A percentile compares a stretch with the other conserved stretches of the same genome.
Conservation (phyloP, 306 rosid genomes). For the Malus fusca region DNA sequence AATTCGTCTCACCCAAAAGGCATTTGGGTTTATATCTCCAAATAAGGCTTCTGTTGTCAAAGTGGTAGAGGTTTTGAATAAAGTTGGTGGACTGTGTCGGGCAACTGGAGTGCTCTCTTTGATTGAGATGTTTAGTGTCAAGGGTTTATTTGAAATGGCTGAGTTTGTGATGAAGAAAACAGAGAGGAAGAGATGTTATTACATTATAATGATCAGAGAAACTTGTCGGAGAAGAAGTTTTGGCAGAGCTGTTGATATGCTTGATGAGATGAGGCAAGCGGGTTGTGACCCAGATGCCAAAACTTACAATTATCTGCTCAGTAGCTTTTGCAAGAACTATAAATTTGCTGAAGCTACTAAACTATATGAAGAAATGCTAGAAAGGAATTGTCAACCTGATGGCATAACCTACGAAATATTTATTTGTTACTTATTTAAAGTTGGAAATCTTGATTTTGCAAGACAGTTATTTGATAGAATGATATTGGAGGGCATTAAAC, state of each 20-base stretch:
- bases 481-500: slow-evolving; percentile 46
- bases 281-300: slow-evolving; percentile 31
- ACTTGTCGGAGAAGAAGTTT: slow-evolving; percentile 43
- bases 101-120: slow-evolving; percentile 47
- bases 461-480: slow-evolving; percentile 44
- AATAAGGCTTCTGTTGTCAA: slow-evolving; percentile 30
- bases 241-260: slow-evolving; percentile 35
- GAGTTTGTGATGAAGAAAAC: slow-evolving; percentile 41
- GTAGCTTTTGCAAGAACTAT: slow-evolving; percentile 46
- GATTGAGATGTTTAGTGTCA: slow-evolving; percentile 44
- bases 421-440: slow-evolving; percentile 35
- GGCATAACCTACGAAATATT: slow-evolving; percentile 43
- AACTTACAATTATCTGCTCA: slow-evolving; percentile 38
- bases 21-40: slow-evolving; percentile 49
- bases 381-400: slow-evolving; percentile 32
- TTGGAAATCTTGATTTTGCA: slow-evolving; percentile 32
- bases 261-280: slow-evolving; percentile 45
- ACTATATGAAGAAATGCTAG: slow-evolving; percentile 39
- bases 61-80: slow-evolving; percentile 35
- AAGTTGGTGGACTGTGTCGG: slow-evolving; percentile 54
- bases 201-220: slow-evolving; percentile 43
- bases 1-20: slow-evolving; percentile 26
- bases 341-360: slow-evolving; percentile 34
- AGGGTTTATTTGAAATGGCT: slow-evolving; percentile 38
- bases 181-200: slow-evolving; percentile 29